phyloP scores from a whole-genome alignment of 805 yeast species.

The Dipodascopsis uninucleata region DNA sequence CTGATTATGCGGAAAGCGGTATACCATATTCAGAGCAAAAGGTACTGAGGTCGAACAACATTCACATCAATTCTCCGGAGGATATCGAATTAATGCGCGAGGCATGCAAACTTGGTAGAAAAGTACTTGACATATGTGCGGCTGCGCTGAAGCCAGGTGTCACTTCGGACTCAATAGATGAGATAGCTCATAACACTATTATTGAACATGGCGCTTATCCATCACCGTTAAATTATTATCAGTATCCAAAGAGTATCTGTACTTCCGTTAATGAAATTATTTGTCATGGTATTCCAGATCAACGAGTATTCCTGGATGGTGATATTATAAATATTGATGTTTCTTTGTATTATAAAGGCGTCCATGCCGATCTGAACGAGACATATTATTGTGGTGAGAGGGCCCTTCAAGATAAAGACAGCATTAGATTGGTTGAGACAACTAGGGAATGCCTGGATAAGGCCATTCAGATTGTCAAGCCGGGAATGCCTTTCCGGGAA shows the following conservation, averaged over 20 bases:
- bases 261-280: conserved; percentile 92
- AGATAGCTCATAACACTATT: conserved; percentile 80
- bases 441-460: conserved; percentile 81
- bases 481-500: conserved; percentile 83
- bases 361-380: conserved; percentile 92
- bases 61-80: conserved; percentile 59
- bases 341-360: conserved; percentile 77
- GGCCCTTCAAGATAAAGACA: conserved; percentile 70
- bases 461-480: conserved; percentile 83
- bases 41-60: conserved; percentile 63
- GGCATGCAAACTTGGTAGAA: conserved; percentile 76
- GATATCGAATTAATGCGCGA: conserved; percentile 71
- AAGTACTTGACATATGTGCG: conserved; percentile 85
- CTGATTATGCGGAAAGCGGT: conserved; percentile 84
- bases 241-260: conserved; percentile 88
- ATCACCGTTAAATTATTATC: conserved; percentile 89
- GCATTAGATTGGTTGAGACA: conserved; percentile 86
- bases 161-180: conserved; percentile 90
- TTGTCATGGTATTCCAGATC: conserved; percentile 97
- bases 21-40: conserved; percentile 73
- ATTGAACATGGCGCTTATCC: conserved; percentile 88
- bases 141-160: conserved; percentile 79
- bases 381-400: conserved; percentile 95
- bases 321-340: conserved; percentile 92
- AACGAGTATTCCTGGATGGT: conserved; percentile 81